phyloP scores from a whole-genome alignment of 2,329 filamentous ascomycete species.

The Neonectria coccinea region DNA sequence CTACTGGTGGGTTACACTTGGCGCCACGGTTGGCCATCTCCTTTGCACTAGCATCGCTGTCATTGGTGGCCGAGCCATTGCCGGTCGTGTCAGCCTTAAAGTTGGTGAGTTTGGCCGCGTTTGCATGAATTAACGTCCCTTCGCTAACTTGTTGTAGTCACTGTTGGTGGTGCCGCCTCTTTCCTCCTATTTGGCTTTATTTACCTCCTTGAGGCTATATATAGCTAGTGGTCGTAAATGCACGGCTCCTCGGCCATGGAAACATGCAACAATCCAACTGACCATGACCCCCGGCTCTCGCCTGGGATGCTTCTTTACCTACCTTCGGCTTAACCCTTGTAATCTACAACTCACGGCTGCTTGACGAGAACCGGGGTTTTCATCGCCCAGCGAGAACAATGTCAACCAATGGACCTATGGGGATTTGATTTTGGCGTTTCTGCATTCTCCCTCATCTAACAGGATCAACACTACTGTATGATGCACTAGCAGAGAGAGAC shows the following conservation, averaged over 20 bases:
- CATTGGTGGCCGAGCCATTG: constrained; percentile 90
- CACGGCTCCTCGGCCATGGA: constrained; percentile 15
- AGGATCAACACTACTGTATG: constrained; percentile 1
- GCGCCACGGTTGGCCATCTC: constrained; percentile 86
- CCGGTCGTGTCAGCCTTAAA: constrained; percentile 92
- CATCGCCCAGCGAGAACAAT: constrained; percentile 13
- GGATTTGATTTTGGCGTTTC: constrained; percentile 9
- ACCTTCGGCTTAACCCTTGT: constrained; percentile 1
- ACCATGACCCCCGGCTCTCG: constrained; percentile 24
- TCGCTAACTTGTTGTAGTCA: constrained; percentile 70
- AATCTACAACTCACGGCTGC: constrained; percentile 17
- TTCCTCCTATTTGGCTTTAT: constrained; percentile 94
- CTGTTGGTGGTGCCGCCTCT: constrained; percentile 87
- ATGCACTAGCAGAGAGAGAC: not conserved
- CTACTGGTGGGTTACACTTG: constrained; percentile 98
- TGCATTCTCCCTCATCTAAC: not conserved
- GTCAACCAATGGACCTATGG: constrained; percentile 3
- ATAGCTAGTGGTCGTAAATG: constrained; percentile 53
- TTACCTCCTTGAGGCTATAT: constrained; percentile 86
- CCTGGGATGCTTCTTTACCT: not conserved
- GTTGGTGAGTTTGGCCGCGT: constrained; percentile 76
- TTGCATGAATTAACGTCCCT: not conserved
- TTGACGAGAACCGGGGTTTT: constrained; percentile 13
- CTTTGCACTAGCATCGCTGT: constrained; percentile 93
- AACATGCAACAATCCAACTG: constrained; percentile 27